Evolutionary conservation across 352 stramenopile species (phyloP).

Genomic region (Phytopythium helicoides): DNA sequence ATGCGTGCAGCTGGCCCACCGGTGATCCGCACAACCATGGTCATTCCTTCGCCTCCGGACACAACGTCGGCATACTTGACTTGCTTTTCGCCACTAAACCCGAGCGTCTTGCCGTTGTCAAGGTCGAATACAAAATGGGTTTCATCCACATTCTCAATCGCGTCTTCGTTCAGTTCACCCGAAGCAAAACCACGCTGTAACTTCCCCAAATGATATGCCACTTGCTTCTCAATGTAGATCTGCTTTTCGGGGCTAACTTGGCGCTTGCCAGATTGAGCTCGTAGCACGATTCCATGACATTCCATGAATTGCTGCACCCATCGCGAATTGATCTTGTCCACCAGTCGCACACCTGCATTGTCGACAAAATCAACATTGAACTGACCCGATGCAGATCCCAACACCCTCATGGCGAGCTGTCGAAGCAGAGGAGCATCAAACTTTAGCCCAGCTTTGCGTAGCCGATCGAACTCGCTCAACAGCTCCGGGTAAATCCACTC

Average conservation of each 20-base stretch:
- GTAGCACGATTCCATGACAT: conserved; percentile 9
- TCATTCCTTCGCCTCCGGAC: conserved; percentile 17
- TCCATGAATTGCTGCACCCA: conserved; percentile 18
- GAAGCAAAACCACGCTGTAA: conserved; percentile 14
- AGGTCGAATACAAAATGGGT: conserved; percentile 25
- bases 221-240: conserved; percentile 10
- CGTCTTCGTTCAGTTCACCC: conserved; percentile 15
- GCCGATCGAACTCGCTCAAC: conserved; percentile 7
- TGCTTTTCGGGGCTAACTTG: conserved; percentile 10
- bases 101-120: conserved; percentile 15
- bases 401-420: not conserved
- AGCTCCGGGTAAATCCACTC: conserved; percentile 7
- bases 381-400: not conserved
- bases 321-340: conserved; percentile 4
- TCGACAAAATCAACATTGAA: conserved; percentile 1
- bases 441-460: conserved; percentile 9
- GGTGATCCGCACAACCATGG: conserved; percentile 16
- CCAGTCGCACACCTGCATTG: not conserved
- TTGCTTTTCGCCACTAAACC: conserved; percentile 8
- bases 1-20: conserved; percentile 7
- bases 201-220: conserved; percentile 16
- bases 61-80: conserved; percentile 20
- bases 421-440: conserved; percentile 8
- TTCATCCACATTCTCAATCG: conserved; percentile 27
- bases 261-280: conserved; percentile 8